These are phyloP conservation scores for Chlorella sp. DNA, from an alignment of 139 green algal species.

Conservation along the genomic window DNA sequence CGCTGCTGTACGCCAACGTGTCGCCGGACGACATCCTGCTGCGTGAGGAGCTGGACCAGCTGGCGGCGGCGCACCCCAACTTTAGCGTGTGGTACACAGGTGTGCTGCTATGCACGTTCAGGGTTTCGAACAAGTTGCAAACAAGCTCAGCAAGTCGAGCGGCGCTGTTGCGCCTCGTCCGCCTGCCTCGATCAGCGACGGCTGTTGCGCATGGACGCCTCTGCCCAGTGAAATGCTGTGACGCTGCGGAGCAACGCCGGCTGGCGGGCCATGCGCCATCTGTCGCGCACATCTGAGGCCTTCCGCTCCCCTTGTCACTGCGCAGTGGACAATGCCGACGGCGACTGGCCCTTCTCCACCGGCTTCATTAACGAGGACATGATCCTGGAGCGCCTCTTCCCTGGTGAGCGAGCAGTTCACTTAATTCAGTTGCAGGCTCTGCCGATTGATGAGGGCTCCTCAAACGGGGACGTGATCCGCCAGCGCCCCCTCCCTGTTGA, in stretches of 20 bases:
- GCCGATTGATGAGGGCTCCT: too few species aligned
- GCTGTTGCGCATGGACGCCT: too few species aligned
- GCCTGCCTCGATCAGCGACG: too few species aligned
- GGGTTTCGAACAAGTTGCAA: too few species aligned
- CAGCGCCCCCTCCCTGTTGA: conserved; percentile 76
- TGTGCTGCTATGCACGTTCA: not conserved
- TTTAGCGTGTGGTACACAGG: conserved; percentile 75
- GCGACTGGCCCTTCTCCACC: conserved; percentile 75
- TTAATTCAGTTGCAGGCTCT: too few species aligned
- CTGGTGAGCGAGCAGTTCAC: too few species aligned
- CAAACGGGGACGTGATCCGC: conserved; percentile 83
- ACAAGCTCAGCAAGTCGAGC: too few species aligned
- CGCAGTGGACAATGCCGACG: conserved; percentile 51
- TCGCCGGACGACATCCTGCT: conserved; percentile 96
- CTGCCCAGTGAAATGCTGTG: too few species aligned
- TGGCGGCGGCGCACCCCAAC: conserved; percentile 69
- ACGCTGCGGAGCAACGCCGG: too few species aligned
- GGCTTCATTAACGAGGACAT: conserved; percentile 89
- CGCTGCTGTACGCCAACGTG: conserved; percentile 96
- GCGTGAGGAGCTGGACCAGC: conserved; percentile 86
- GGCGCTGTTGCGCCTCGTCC: too few species aligned
- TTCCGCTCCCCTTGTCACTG: conserved; percentile 45
- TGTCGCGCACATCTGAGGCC: too few species aligned
- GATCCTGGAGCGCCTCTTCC: conserved; percentile 78
- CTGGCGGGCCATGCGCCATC: too few species aligned